Percentiles rank a stretch among this genome's conserved stretches.
These are phyloP conservation scores for Collybia sp. DNA, from an alignment of 768 basidiomycete species.

Conservation along the genomic window DNA sequence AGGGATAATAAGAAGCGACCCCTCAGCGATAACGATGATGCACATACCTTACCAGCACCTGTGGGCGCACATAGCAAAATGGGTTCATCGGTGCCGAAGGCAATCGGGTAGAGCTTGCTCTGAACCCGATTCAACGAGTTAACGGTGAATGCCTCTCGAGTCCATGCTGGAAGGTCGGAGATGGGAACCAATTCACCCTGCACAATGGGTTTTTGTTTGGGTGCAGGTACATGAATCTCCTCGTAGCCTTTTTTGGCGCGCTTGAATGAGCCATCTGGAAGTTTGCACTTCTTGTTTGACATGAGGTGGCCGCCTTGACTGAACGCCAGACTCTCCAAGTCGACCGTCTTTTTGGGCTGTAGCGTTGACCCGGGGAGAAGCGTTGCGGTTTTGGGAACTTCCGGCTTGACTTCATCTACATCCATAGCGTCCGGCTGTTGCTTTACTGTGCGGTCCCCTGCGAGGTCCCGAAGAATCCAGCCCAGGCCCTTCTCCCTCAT, in stretches of 20 bases:
- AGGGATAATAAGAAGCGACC: conserved; percentile 12
- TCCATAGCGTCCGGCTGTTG: conserved; percentile 66
- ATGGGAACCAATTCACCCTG: conserved; percentile 72
- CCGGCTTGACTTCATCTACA: conserved; percentile 54
- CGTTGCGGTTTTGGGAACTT: conserved; percentile 79
- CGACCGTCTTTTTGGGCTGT: conserved; percentile 81
- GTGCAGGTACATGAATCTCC: conserved; percentile 95
- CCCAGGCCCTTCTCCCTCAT: conserved; percentile 98
- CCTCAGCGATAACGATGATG: neutral
- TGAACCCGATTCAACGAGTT: conserved; percentile 86
- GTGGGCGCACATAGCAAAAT: conserved; percentile 96
- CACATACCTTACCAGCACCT: conserved; percentile 93
- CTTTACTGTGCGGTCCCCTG: conserved; percentile 73
- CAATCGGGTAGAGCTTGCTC: conserved; percentile 87
- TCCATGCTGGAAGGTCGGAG: conserved; percentile 77
- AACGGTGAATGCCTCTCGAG: conserved; percentile 81
- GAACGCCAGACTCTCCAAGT: conserved; percentile 94
- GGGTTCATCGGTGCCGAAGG: conserved; percentile 93
- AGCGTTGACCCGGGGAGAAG: conserved; percentile 83
- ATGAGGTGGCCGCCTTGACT: conserved; percentile 94
- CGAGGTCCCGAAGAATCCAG: conserved; percentile 89
- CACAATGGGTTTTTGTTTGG: conserved; percentile 65
- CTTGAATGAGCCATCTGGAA: conserved; percentile 97
- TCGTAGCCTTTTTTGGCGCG: conserved; percentile 95
- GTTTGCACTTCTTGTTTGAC: conserved; percentile 98